Evolutionary conservation across 805 yeast species (phyloP).

Genomic region (Yamadazyma nakazawae): DNA sequence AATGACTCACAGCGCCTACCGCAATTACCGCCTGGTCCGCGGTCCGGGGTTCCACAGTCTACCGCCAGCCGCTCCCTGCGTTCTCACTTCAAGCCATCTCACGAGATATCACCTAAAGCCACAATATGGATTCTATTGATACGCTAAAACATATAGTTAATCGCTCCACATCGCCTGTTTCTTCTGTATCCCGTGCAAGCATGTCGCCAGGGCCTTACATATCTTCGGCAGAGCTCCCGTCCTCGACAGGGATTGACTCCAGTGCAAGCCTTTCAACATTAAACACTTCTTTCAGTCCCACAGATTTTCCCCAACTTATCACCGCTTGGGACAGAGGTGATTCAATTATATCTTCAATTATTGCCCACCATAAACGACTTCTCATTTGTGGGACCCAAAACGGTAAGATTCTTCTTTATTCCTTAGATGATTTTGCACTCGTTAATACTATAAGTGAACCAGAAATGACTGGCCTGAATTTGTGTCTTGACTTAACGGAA

Average conservation of each 20-base stretch:
- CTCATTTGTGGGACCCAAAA: slow-evolving; percentile 91
- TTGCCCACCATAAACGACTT: slow-evolving; percentile 54
- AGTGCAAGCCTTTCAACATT: background rate
- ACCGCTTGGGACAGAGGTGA: slow-evolving; percentile 77
- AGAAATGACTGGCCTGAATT: slow-evolving; percentile 67
- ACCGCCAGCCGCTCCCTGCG: background rate
- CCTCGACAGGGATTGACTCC: background rate
- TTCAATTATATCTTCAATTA: slow-evolving; percentile 69
- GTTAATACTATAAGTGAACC: slow-evolving; percentile 33
- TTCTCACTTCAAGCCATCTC: background rate
- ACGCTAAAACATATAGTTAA: background rate
- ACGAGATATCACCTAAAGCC: background rate
- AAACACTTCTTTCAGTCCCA: background rate
- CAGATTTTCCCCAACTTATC: slow-evolving; percentile 24
- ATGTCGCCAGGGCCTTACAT: slow-evolving; percentile 3
- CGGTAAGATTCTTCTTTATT: slow-evolving; percentile 70
- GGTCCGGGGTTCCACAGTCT: background rate
- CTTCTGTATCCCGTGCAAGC: background rate
- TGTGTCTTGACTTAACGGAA: slow-evolving; percentile 57
- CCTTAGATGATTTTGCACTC: slow-evolving; percentile 53
- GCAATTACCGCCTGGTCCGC: no score
- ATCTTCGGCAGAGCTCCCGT: slow-evolving; percentile 2
- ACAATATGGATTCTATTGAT: slow-evolving; percentile 3
- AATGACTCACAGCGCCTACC: no score
- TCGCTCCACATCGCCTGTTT: background rate